Evolutionary conservation across 768 basidiomycete genomes (phyloP), one percentile per base, ranked within the genome.

Genomic region (Mycena albidolilacea): DNA sequence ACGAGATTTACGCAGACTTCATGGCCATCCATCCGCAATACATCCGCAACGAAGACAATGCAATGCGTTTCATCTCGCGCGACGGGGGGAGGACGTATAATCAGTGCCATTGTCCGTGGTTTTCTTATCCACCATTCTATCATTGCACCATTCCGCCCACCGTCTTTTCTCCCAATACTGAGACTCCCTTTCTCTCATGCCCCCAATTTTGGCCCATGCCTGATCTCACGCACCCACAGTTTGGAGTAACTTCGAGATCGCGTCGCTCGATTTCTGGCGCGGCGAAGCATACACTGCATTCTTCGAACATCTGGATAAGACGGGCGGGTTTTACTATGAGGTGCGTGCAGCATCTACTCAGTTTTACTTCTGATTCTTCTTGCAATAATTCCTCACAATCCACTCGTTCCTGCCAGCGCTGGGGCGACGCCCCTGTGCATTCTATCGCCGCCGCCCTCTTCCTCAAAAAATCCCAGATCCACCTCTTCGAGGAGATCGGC

Each of bases 391-490:
- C 9, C 50, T 3, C n/a, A 19, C 8, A 54, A 19, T 10, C 17
- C n/a, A 10, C 17, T 50, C 4, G 10, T 30, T 30, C 23, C 60
- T 7, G 64, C 38, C 72, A 93, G 88, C 88, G 93, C 11, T 94
- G 93, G 93, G 95, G 95, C 12, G 95, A 96, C 78, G 95, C 95
- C 0, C 95, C 94, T 0, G 92, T 97, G 0, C 95, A 97, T 78
- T 92, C 91, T 44, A 93, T 96, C 66, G 95, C 90, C 4, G 95
- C 91, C 1, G 89, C 94, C 0, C 82, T 96, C 35, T 93, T 96
- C 77, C 87, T 90, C 5, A 81, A 84, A 23, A 91, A 90, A 76
- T 87, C 91, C n/a, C 90, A 93, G 77, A 85, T 96, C 35, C 93
- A 95, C 77, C 95, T 93, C 81, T 96, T 96, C 80, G 82, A 85